phyloP scores from a whole-genome alignment of 2,329 filamentous ascomycete species.

The Aspergillus sp. region DNA sequence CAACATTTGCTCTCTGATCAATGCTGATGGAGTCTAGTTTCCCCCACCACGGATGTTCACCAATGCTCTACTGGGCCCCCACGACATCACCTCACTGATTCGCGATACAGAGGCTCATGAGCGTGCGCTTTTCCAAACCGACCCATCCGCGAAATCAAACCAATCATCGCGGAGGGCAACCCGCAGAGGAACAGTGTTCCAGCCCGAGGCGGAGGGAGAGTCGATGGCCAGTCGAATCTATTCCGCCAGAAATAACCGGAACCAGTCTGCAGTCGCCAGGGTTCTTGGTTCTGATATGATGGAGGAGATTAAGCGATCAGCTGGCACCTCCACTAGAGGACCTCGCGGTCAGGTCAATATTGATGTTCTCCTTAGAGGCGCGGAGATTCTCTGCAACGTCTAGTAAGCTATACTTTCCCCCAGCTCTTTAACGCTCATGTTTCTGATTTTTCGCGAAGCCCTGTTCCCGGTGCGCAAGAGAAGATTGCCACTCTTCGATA shows the following conservation, averaged over 20 bases:
- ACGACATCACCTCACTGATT: constrained; percentile 92
- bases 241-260: constrained; percentile 54
- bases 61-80: constrained; percentile 79
- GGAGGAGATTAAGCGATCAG: constrained; percentile 64
- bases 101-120: constrained; percentile 94
- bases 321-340: constrained; percentile 49
- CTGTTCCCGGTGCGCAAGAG: constrained; percentile 72
- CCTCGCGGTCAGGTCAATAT: constrained; percentile 72
- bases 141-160: constrained; percentile 56
- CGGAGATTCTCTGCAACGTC: constrained; percentile 83
- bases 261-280: constrained; percentile 79
- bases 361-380: constrained; percentile 75
- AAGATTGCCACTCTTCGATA: constrained; percentile 68
- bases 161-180: constrained; percentile 43
- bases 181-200: constrained; percentile 48
- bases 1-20: neutral
- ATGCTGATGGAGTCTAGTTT: constrained; percentile 55
- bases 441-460: constrained; percentile 39
- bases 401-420: constrained; percentile 52
- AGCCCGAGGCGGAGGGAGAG: constrained; percentile 29
- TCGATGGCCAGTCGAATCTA: constrained; percentile 44
- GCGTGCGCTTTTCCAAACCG: constrained; percentile 88
- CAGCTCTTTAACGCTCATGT: neutral
- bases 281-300: constrained; percentile 86
- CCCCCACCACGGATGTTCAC: constrained; percentile 88